Conservation (phyloP, 257 asterid species). For the Solanum habrochaites region DNA sequence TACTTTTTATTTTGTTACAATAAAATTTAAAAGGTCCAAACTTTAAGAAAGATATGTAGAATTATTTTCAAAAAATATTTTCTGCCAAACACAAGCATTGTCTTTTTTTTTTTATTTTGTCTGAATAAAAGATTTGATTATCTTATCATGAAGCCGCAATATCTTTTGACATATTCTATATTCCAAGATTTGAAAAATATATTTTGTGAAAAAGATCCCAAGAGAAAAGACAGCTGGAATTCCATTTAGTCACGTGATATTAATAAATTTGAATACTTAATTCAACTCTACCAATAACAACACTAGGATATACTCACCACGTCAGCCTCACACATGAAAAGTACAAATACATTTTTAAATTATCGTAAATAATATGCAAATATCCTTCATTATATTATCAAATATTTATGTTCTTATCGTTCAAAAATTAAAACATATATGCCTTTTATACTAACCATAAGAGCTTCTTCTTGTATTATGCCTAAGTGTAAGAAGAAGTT, state of each 20-base stretch:
- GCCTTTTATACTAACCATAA: not conserved
- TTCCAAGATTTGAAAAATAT: not conserved
- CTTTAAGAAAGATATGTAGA: no score
- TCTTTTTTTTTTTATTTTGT: not conserved
- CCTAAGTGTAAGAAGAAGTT: slow-evolving; percentile 14
- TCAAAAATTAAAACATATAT: no score
- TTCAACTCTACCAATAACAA: no score
- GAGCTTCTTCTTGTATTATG: slow-evolving; percentile 11
- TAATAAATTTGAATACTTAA: not conserved
- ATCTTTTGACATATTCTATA: not conserved
- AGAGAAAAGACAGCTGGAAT: not conserved
- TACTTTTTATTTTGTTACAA: no score
- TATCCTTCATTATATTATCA: rapidly evolving
- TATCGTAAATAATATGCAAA: rapidly evolving
- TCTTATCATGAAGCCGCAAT: not conserved
- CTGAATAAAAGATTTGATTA: not conserved
- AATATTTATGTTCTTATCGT: rapidly evolving
- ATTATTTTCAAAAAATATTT: no score
- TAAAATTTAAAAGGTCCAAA: no score
- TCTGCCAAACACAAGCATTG: not conserved
- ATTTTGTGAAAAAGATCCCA: not conserved
- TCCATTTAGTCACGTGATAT: not conserved
- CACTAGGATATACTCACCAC: no score
- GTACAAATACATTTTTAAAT: no score
- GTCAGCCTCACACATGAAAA: no score